Evolutionary conservation across 108 stramenopile genomes (phyloP).

Genomic region (Pseudonitzschia multistriata): DNA sequence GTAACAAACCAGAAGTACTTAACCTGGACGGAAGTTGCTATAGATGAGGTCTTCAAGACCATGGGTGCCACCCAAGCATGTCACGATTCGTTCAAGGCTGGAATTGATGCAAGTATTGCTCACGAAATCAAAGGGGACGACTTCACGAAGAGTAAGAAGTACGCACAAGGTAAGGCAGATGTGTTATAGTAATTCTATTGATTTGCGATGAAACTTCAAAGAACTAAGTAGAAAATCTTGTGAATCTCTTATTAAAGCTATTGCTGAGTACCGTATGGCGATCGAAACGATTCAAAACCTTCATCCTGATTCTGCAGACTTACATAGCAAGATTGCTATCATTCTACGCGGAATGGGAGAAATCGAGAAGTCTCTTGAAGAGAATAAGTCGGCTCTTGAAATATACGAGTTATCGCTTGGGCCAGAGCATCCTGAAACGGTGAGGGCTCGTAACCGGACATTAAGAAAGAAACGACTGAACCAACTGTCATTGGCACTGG

Average conservation of each 20-base stretch:
- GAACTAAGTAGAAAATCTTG: neutral
- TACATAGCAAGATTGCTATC: slow-evolving; percentile 36
- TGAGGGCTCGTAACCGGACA: slow-evolving; percentile 25
- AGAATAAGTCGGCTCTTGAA: slow-evolving; percentile 31
- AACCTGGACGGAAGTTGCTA: slow-evolving; percentile 25
- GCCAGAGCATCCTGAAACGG: slow-evolving; percentile 40
- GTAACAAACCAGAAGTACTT: slow-evolving; percentile 27
- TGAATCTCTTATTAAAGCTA: neutral
- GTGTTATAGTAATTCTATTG: neutral
- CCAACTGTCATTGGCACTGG: slow-evolving; percentile 23
- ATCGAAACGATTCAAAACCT: slow-evolving; percentile 20
- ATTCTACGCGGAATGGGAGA: slow-evolving; percentile 29
- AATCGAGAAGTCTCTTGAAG: slow-evolving; percentile 33
- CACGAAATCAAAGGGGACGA: slow-evolving; percentile 25
- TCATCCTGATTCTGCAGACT: slow-evolving; percentile 41
- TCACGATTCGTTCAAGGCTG: slow-evolving; percentile 11
- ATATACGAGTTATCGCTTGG: slow-evolving; percentile 39
- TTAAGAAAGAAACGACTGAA: slow-evolving; percentile 27
- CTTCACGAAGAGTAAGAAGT: slow-evolving; percentile 14
- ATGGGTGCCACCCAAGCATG: slow-evolving; percentile 6
- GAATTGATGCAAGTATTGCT: slow-evolving; percentile 20
- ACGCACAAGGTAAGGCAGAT: neutral
- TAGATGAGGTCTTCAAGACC: slow-evolving; percentile 12
- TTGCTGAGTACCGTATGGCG: slow-evolving; percentile 11
- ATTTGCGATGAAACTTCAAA: neutral